Conservation (phyloP, 1,139 yeast species). For the Geotrichum restrictum region DNA sequence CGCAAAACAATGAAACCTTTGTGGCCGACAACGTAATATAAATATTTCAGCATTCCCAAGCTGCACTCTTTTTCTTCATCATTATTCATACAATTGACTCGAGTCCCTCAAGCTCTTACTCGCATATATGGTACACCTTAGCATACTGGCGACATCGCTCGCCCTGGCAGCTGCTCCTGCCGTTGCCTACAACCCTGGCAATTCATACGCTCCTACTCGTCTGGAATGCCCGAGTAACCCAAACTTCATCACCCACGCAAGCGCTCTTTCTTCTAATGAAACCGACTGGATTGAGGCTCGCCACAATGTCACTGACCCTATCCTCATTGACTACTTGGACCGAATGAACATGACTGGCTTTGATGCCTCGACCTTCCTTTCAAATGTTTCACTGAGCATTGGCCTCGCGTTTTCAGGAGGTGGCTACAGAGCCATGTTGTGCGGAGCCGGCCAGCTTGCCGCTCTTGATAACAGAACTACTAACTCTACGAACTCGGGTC, state of each 20-base stretch:
- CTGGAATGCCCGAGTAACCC: slow-evolving; percentile 29
- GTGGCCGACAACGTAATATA: no score
- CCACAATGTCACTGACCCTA: slow-evolving; percentile 50
- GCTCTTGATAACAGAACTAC: slow-evolving; percentile 74
- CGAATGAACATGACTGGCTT: slow-evolving; percentile 59
- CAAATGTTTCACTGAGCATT: slow-evolving; percentile 46
- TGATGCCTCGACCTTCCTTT: slow-evolving; percentile 52
- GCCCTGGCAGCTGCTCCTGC: slow-evolving; percentile 37
- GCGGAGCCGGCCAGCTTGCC: slow-evolving; percentile 79
- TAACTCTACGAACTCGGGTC: slow-evolving; percentile 55
- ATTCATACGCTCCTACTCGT: slow-evolving; percentile 31
- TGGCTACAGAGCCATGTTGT: slow-evolving; percentile 85
- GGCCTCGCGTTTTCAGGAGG: slow-evolving; percentile 88
- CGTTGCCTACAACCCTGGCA: slow-evolving; percentile 27
- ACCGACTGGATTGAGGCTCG: slow-evolving; percentile 38
- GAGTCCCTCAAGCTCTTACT: not conserved
- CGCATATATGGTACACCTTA: not conserved
- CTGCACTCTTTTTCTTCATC: not conserved
- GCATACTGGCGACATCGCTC: slow-evolving; percentile 27
- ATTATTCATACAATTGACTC: not conserved
- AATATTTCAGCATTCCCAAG: not conserved
- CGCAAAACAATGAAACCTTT: no score
- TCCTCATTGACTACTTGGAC: slow-evolving; percentile 53
- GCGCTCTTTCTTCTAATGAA: slow-evolving; percentile 28
- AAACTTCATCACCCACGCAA: slow-evolving; percentile 26